Evolutionary conservation across 2,329 filamentous ascomycete species (phyloP).

Genomic region (Fusarium palustre): DNA sequence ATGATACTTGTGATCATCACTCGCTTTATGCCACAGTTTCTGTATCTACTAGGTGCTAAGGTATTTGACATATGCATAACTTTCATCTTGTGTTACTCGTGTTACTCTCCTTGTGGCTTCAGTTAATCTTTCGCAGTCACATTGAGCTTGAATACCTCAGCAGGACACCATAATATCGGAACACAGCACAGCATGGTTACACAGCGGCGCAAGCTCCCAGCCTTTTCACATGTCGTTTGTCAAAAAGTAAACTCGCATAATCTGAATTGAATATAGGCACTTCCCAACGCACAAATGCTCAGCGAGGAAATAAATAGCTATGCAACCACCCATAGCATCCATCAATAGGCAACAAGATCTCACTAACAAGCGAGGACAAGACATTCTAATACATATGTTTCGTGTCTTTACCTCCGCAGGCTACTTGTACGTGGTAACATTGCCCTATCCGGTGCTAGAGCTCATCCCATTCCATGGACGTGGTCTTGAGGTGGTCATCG

Average conservation of each 20-base stretch:
- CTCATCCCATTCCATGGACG: slow-evolving; percentile 40
- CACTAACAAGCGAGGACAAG: slow-evolving; percentile 13
- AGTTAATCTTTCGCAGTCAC: slow-evolving; percentile 20
- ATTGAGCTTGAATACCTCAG: background rate
- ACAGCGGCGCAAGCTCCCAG: background rate
- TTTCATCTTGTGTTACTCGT: background rate
- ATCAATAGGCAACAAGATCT: slow-evolving; percentile 19
- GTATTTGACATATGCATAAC: slow-evolving; percentile 1
- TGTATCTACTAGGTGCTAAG: background rate
- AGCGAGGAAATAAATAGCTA: slow-evolving; percentile 11
- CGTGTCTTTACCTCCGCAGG: background rate
- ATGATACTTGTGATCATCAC: slow-evolving; percentile 7
- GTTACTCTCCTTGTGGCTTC: slow-evolving; percentile 1
- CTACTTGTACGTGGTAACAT: background rate
- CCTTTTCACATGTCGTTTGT: background rate
- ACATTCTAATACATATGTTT: slow-evolving; percentile 4
- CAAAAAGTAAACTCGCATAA: slow-evolving; percentile 2
- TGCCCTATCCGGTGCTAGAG: slow-evolving; percentile 39
- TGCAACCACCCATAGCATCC: slow-evolving; percentile 13
- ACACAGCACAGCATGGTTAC: background rate
- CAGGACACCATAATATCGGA: slow-evolving; percentile 1
- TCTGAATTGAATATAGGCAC: slow-evolving; percentile 1
- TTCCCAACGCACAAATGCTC: slow-evolving; percentile 4
- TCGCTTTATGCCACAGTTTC: slow-evolving; percentile 2
- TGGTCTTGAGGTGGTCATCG: slow-evolving; percentile 36